Base-by-base conservation (phyloP, 225 moss, liverwort and hornwort genomes). In the Polytrichum formosum region DNA sequence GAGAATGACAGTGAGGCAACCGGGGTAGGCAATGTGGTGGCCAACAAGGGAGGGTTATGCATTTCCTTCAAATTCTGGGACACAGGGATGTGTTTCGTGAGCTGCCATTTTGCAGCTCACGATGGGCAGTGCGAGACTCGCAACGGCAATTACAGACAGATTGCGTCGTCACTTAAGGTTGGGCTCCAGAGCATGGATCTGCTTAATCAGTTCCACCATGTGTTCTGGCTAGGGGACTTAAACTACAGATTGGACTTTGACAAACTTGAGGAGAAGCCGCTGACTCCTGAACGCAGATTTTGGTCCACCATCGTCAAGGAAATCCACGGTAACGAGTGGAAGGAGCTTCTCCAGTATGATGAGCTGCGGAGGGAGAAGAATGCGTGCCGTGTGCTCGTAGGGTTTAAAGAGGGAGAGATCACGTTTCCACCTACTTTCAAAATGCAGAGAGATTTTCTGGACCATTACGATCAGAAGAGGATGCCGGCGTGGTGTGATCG, bases 401-500 rank as follows among this genome's bases (percentile, higher is more conserved):
- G 82, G 29, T 88, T 88, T 64, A 80, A 78, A 68, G 88, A 88
- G 73, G 88, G 88, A 31, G 76, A 80, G 0, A 88, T 88, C 13
- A 76, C 76, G 59, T 88, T 84, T 56, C 77, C 85, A 35, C 88
- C 88, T 62, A 88, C 88, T 13, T 88, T 88, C 30, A 88, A 88
- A 84, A 75, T 88, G 79, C 67, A 77, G 72, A 69, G 79, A 65
- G 82, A 82, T 25, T 66, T 35, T 0, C 29, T 70, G 64, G 69
- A 70, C 23, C 56, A n/a, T 25, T 88, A 88, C 27, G 75, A 78
- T 56, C 71, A 73, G 37, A 85, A 85, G 74, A 82, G 88, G n/a
- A 80, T 85, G 85, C 88, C 88, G 64, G 88, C 88, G 61, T 88
- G 88, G 88, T 88, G 88, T 78, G 88, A 88, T 70, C 77, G 88